Base-by-base conservation (phyloP, 192 early-diverging fungal species). In the Rhizophagus sp. region DNA sequence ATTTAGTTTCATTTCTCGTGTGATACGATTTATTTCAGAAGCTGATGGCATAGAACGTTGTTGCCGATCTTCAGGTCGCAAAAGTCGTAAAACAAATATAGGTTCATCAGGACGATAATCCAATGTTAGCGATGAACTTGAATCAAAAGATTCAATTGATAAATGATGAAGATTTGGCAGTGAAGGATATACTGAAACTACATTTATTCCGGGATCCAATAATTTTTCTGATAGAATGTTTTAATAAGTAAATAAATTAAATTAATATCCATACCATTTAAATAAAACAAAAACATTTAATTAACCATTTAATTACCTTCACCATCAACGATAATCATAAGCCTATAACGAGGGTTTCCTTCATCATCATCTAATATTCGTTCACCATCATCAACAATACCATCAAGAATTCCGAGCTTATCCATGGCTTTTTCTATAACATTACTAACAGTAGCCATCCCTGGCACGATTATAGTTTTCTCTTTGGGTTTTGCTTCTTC, bases 381-480 rank as follows among this genome's bases (percentile, higher is more conserved):
- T 62, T 79, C 79, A 64, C 81, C 84, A 15, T 84, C 85, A 78
- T 89, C 84, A 19, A 86, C 83, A 7, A 85, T 83, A 5, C 84
- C 85, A n/a, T 85, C 73, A 3, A 77, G 52, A 15, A 91, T 84
- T 62, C 83, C 84, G 62, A 91, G 85, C n/a, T 84, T 88, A 12
- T 91, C 88, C 6, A 89, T 57, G 0, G 86, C 81, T 73, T 85
- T 84, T 34, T 81, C 74, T 19, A 86, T 84, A 22, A 88, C 81
- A 39, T 88, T 86, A 5, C 85, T 81, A 36, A 88, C 85, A 11
- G 84, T 86, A 22, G 86, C 78, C 8, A 9, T 33, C 39, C 49
- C 68, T 24, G 11, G 1, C 7, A 79, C 19, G 7, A 71, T 25
- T 22, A 79, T 34, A 17, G 12, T 24, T 67, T 79, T 79, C 62